Base-by-base conservation (phyloP, 2,329 filamentous ascomycete species). In the Fusarium fujikuroi region DNA sequence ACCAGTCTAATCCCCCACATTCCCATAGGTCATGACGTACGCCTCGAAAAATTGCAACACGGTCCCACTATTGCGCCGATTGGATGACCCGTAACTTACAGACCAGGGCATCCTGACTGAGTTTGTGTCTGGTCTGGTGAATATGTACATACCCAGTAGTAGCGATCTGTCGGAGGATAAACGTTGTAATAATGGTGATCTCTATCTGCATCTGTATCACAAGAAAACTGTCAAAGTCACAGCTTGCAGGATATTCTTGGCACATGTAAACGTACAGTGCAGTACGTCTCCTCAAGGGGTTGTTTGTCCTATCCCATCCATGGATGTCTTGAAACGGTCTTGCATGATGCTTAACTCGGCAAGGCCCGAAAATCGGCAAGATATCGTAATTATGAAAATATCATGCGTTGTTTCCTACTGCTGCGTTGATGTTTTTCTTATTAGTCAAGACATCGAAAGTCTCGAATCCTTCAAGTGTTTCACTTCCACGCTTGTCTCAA, bases 1-100 rank as follows among this genome's bases (percentile, higher is more conserved):
- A 63, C 49, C 65, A 69, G 46, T 59, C 65, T 36, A 47, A 42
- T 66, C 60, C 70, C 70, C 70, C 70, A 73, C 70, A 73, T 70
- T 66, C 60, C 44, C 25, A 49, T 46, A 36, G 65, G 53, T 42
- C 40, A 74, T 73, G 71, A 73, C 71, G 71, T 72, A 71, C 49
- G 37, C 70, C 30, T 47, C 40, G 54, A 53, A 65, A 68, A 63
- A 63, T 30, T 58, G 52, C 65, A 53, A 37, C 37, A 57, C 16
- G 37, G 57, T 62, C 66, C 57, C 67, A 73, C 70, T 43, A 54
- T 59, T 56, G 32, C 70, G 57, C 70, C 70, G 70, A 73, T 73
- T 73, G 59, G 59, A 61, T 57, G 32, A 15, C 9, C 42, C 54
- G 54, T 58, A 58, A 49, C 54, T 25, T 14, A 18, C 19, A 30